Conservation (phyloP, 2,329 filamentous ascomycete species). For the Onygena corvina region DNA sequence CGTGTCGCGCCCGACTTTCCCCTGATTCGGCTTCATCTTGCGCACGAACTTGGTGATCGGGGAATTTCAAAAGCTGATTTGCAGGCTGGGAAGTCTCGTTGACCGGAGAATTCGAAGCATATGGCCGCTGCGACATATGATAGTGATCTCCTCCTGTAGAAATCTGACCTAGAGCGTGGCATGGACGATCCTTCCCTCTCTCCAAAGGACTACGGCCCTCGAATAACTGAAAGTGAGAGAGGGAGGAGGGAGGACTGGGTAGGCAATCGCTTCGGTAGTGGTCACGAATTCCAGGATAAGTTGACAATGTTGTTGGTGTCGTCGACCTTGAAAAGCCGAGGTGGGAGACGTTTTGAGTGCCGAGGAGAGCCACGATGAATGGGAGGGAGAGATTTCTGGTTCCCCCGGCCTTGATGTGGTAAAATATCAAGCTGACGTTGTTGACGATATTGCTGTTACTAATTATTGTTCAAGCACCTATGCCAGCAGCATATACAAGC, state of each 20-base stretch:
- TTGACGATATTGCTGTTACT: background rate
- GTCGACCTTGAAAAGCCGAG: slow-evolving; percentile 16
- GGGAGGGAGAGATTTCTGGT: background rate
- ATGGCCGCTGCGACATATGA: slow-evolving; percentile 31
- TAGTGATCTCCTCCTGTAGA: slow-evolving; percentile 23
- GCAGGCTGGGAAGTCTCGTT: slow-evolving; percentile 3
- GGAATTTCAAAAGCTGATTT: background rate
- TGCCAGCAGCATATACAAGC: background rate
- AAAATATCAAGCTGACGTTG: background rate
- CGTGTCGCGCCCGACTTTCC: background rate
- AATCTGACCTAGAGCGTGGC: slow-evolving; percentile 23
- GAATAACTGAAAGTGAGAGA: slow-evolving; percentile 28
- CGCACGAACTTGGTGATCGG: background rate
- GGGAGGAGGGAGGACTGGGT: slow-evolving; percentile 22
- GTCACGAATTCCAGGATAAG: slow-evolving; percentile 24
- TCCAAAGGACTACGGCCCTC: slow-evolving; percentile 25
- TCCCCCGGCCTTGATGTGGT: background rate
- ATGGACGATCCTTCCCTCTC: slow-evolving; percentile 32
- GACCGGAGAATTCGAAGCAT: slow-evolving; percentile 18
- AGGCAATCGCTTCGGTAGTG: slow-evolving; percentile 19
- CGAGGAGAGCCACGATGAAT: slow-evolving; percentile 32
- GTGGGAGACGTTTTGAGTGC: slow-evolving; percentile 26
- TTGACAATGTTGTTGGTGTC: slow-evolving; percentile 23
- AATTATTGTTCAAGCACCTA: background rate
- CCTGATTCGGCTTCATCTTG: slow-evolving; percentile 2